Percentiles rank a stretch among this genome's conserved stretches.
phyloP scores from a whole-genome alignment of 257 asterid species.

The Solanum rostratum region DNA sequence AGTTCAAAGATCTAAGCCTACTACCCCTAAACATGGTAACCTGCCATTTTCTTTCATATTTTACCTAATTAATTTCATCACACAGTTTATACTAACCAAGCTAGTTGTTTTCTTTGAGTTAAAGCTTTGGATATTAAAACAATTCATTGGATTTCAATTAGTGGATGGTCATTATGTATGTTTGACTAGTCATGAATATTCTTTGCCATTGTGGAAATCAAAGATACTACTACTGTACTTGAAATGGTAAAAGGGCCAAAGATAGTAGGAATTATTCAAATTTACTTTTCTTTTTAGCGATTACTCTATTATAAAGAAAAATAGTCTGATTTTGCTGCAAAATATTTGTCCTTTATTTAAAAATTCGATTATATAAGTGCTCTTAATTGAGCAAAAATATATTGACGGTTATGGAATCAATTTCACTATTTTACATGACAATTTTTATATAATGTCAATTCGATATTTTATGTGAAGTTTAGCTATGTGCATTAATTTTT shows the following conservation, averaged over 20 bases:
- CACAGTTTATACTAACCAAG: no score
- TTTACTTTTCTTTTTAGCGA: no score
- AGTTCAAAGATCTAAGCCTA: constrained; percentile 88
- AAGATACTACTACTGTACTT: no score
- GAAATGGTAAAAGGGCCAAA: no score
- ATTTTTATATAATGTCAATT: neutral
- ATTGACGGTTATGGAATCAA: neutral
- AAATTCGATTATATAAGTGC: neutral
- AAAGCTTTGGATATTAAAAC: neutral
- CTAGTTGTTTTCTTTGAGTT: no score
- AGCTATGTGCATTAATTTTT: no score
- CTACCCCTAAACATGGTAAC: constrained; percentile 76
- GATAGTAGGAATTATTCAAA: no score
- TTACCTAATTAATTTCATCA: neutral
- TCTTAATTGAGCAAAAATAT: neutral
- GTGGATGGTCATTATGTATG: no score
- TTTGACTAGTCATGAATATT: neutral
- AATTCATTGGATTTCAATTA: no score
- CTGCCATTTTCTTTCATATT: neutral
- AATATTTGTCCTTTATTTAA: neutral
- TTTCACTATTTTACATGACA: neutral
- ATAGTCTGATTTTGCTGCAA: neutral
- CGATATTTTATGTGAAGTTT: neutral
- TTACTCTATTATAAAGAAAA: no score
- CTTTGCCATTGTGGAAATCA: neutral